Evolutionary conservation across 208 protist species (phyloP).

Genomic region (Leptomonas pyrrhocoris): DNA sequence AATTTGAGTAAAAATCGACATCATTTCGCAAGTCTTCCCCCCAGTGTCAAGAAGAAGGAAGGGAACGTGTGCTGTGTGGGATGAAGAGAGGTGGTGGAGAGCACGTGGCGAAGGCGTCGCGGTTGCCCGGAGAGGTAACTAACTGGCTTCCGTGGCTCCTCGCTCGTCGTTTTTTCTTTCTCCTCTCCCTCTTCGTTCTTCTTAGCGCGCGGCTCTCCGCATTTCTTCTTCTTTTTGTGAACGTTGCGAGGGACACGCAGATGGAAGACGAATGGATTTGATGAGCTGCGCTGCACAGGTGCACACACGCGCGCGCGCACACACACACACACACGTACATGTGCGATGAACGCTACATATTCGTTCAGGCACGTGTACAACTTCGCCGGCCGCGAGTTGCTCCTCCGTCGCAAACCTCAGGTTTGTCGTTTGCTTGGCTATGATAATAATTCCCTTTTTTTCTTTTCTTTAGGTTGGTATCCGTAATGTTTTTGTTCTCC

Average conservation of each 20-base stretch:
- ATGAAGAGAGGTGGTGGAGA: conserved; percentile 18
- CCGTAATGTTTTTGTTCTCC: background rate
- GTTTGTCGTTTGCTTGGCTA: background rate
- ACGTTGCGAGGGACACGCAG: no score
- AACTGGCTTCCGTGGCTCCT: conserved; percentile 20
- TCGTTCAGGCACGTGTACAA: no score
- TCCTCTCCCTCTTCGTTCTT: conserved; percentile 1
- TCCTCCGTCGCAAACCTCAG: no score
- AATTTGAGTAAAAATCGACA: no score
- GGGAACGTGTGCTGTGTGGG: background rate
- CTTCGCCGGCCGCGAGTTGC: no score
- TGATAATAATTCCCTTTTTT: background rate
- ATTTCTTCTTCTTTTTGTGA: conserved; percentile 9
- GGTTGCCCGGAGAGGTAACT: conserved; percentile 23
- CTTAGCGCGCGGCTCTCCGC: background rate
- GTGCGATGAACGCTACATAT: no score
- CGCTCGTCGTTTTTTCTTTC: background rate
- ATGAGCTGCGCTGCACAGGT: no score
- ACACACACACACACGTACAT: no score
- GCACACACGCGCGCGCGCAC: no score
- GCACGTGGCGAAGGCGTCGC: conserved; percentile 9
- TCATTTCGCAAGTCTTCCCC: background rate
- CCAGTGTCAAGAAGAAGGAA: background rate
- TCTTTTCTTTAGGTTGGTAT: background rate
- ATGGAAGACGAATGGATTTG: no score